Evolutionary conservation across 225 moss, liverwort and hornwort genomes (phyloP), one percentile per base, ranked within the genome.

Genomic region (Climacium dendroides): DNA sequence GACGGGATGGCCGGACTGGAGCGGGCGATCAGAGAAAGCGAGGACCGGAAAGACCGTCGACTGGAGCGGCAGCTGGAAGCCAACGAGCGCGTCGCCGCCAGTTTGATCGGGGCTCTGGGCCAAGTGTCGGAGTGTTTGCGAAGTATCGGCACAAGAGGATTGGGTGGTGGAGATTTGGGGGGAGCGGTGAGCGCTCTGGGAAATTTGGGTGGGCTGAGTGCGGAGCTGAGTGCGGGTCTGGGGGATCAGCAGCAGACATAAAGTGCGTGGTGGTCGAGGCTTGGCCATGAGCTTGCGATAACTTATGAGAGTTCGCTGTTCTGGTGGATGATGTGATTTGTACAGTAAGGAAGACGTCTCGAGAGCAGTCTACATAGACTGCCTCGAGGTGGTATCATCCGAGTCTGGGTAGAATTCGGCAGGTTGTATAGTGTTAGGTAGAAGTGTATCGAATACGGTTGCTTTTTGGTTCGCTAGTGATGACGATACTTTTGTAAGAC

Each of bases 1-100:
- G 94, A 94, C 43, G 94, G 92, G 74, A 92, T 94, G 91, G 89
- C 89, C 50, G 90, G 91, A 61, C 89, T 94, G 58, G 94, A 94
- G 91, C 92, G 92, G 26, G 82, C 92, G 43, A 92, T 94, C 45
- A 87, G 94, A 86, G 94, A 94, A 45, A 92, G 94, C 84, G 94
- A 94, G 87, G 94, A 94, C 41, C 88, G 92, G 55, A 94, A 89
- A 71, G 94, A 94, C 81, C 92, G 91, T 41, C 94, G 94, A 15
- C 90, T 94, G 65, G 94, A 92, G 83, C 94, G 94, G 66, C 94
- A 94, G 87, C 84, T 94, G 50, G 92, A 92, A 86, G 94, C 92
- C 23, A 91, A 91, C 82, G 94, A 94, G 20, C 94, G 94, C 55
- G 70, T 92, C 50, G 89, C 94, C 65, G 87, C 90, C 6, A 85